These are phyloP conservation scores for Talaromyces stipitatus DNA, from an alignment of 495 filamentous ascomycete genomes.

Conservation along the genomic window DNA sequence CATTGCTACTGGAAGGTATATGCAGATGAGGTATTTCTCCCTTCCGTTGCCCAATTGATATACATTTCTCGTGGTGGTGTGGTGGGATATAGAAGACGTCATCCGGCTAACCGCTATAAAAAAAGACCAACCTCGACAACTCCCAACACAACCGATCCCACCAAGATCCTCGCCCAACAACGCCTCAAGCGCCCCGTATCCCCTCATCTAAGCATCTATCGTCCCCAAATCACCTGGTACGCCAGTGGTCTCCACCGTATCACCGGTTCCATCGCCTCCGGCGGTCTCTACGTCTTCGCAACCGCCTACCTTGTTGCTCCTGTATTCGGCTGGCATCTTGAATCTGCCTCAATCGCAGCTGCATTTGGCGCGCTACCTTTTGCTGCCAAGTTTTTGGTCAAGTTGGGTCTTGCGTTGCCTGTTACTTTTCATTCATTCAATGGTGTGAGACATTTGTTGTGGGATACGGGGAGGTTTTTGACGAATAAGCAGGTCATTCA, in stretches of 20 bases:
- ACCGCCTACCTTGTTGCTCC: slow-evolving; percentile 78
- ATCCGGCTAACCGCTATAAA: background rate
- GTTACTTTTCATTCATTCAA: slow-evolving; percentile 85
- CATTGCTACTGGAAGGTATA: slow-evolving; percentile 37
- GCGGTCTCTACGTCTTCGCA: slow-evolving; percentile 75
- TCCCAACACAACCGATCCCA: slow-evolving; percentile 48
- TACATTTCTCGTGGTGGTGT: slow-evolving; percentile 3
- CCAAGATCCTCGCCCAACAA: slow-evolving; percentile 73
- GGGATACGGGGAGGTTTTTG: slow-evolving; percentile 69
- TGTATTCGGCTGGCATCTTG: slow-evolving; percentile 75
- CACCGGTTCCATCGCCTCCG: slow-evolving; percentile 65
- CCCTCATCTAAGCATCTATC: slow-evolving; percentile 87
- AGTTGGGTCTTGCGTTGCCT: slow-evolving; percentile 66
- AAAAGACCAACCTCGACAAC: slow-evolving; percentile 47
- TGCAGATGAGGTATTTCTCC: slow-evolving; percentile 47
- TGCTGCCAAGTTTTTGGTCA: slow-evolving; percentile 60
- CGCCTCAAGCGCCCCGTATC: slow-evolving; percentile 77
- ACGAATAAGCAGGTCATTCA: slow-evolving; percentile 62
- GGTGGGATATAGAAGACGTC: background rate
- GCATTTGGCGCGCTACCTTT: slow-evolving; percentile 67
- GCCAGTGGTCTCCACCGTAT: slow-evolving; percentile 68
- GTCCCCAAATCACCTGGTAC: slow-evolving; percentile 81
- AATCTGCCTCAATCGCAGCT: slow-evolving; percentile 69
- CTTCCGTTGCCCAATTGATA: background rate
- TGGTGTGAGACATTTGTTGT: slow-evolving; percentile 82